Evolutionary conservation across 2,329 filamentous ascomycete genomes (phyloP), one percentile per base, ranked within the genome.

Genomic region (Nectriaceae sp.): DNA sequence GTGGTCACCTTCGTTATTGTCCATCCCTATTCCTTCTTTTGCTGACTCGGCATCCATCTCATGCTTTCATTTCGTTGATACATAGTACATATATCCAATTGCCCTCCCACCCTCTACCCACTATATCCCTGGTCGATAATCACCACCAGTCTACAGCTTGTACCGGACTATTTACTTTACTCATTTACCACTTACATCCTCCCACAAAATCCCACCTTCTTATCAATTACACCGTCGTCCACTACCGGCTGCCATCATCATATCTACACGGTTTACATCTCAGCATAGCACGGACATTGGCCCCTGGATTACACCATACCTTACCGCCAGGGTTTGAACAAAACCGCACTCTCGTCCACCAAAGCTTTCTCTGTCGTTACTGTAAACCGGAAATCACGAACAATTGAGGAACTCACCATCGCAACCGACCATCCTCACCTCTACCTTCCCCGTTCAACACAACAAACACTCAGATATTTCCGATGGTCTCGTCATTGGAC

Each of bases 401-500:
- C 19, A 20, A 8, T 5, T 8, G 19, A 4, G 21, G 8, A 6
- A 20, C 16, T 42, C 11, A 19, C 45, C 15, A 42, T 26, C 21
- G 39, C 39, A 39, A 20, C 22, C 26, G 21, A 37, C 41, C 6
- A n/a, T 35, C 26, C 45, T 38, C 35, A 29, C 35, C 20, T 40
- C 19, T 31, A n/a, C 35, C 33, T 44, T 21, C 11, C 20, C 18
- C 13, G 20, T 4, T 19, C 38, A 16, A 36, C n/a, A 10, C 6
- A 21, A 31, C 41, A 48, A 20, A 52, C 42, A 43, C 49, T 46
- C 44, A 20, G 56, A 52, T 52, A 48, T 47, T 54, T 57, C 64
- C 64, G 57, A 69, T 69, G 65, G 65, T 68, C 52, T 67, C 65
- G 56, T 64, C 63, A 67, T 56, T 61, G 54, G 57, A 56, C 52